Base-by-base conservation (phyloP, 352 stramenopile genomes). In the Pythium oligandrum region DNA sequence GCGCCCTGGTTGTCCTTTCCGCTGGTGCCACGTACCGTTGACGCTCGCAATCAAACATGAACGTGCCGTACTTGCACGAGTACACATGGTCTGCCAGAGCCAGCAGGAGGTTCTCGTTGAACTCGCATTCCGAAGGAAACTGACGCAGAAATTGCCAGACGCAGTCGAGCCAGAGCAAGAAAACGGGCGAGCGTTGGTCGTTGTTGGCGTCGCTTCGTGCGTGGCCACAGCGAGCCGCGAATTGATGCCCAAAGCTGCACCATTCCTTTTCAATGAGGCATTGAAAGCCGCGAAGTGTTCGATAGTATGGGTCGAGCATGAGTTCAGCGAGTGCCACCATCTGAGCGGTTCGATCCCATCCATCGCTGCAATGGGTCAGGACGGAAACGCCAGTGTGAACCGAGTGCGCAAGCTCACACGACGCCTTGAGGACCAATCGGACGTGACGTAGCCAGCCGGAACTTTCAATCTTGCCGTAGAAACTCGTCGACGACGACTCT, bases 341-440 rank as follows among this genome's bases (percentile, higher is more conserved):
- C 81, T 99, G 96, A 6, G 95, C 85, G 3, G 97, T 99, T n/a
- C 97, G 86, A 75, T 99, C 97, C 97, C 97, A 99, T 10, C 97
- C 97, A 64, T 99, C 96, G 53, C 90, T 98, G 68, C 98, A 99
- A 66, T 99, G 97, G 40, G 98, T 89, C 43, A 99, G 71, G 30
- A 99, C 93, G 0, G 97, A 97, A 4, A 92, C 81, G 37, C 90
- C 86, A 61, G 96, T 91, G 70, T 98, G 82, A 4, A 99, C 80
- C 38, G 93, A 91, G 43, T 96, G 90, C 2, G 97, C 96, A 12
- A 98, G 78, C 52, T 97, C 88, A 48, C 86, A 91, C 0, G 96
- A 92, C 3, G 95, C 93, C 43, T 93, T 90, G 4, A 99, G 73
- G 34, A 99, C 68, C 6, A 92, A 63, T 4, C 96, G 94, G 12